These are phyloP conservation scores for Seminavis robusta DNA, from an alignment of 108 stramenopile genomes.

Conservation along the genomic window DNA sequence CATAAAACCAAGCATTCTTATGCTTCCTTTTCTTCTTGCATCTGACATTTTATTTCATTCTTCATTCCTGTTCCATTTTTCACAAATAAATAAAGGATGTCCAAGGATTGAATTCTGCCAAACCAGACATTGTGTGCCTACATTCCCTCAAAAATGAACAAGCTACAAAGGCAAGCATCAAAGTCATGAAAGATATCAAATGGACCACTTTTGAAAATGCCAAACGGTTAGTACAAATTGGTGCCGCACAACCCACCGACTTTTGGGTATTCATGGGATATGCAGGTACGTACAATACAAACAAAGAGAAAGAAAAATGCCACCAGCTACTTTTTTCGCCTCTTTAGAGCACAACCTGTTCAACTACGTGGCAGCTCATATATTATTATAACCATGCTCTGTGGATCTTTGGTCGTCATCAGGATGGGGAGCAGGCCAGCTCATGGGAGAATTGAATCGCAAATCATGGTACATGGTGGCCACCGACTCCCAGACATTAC, in stretches of 20 bases:
- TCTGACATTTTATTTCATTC: too few relatives aligned
- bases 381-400: too few relatives aligned
- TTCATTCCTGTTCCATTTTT: too few relatives aligned
- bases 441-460: constrained; percentile 70
- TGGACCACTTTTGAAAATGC: constrained; percentile 86
- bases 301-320: too few relatives aligned
- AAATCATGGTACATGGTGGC: constrained; percentile 86
- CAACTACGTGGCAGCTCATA: too few relatives aligned
- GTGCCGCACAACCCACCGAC: constrained; percentile 41
- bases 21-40: too few relatives aligned
- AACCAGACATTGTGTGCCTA: constrained; percentile 76
- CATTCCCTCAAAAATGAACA: constrained; percentile 61
- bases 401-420: too few relatives aligned
- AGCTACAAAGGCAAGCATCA: constrained; percentile 44
- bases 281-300: too few relatives aligned
- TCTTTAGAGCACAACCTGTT: too few relatives aligned
- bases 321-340: too few relatives aligned
- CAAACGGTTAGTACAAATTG: constrained; percentile 48
- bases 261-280: constrained; percentile 71
- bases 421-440: constrained; percentile 56
- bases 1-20: too few relatives aligned
- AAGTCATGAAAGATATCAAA: constrained; percentile 84
- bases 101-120: constrained; percentile 49
- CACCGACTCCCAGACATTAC: constrained; percentile 61
- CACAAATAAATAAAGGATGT: too few relatives aligned